Evolutionary conservation across 805 yeast species (phyloP).

Genomic region (Metschnikowia bowlesiae): DNA sequence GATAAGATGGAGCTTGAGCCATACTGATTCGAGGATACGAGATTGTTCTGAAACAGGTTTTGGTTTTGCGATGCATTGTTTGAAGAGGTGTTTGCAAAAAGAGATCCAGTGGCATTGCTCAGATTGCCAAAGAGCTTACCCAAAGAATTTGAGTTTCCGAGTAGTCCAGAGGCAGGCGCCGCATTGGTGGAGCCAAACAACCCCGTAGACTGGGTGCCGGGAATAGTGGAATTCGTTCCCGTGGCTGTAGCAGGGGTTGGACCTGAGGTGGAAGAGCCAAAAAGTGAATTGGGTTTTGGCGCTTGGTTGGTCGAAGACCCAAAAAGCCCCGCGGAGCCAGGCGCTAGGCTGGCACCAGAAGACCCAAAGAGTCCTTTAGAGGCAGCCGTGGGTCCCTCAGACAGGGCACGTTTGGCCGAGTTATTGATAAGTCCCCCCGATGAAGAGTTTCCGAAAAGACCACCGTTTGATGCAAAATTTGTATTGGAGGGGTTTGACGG

Average conservation of each 20-base stretch:
- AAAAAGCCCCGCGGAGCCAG: conserved; percentile 4
- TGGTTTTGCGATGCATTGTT: not conserved
- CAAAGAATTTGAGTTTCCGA: conserved; percentile 20
- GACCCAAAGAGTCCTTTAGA: not conserved
- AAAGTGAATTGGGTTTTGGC: conserved; percentile 18
- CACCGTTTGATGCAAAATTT: not conserved
- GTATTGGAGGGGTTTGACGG: not conserved
- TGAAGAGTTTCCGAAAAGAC: conserved; percentile 6
- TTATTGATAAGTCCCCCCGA: conserved; percentile 6
- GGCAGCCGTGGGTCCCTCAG: conserved; percentile 3
- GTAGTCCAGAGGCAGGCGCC: conserved; percentile 14
- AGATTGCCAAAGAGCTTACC: not conserved
- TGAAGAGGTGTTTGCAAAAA: not conserved
- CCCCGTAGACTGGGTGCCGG: conserved; percentile 7
- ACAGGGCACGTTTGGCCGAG: conserved; percentile 2
- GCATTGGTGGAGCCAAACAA: conserved; percentile 16
- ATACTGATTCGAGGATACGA: conserved; percentile 24
- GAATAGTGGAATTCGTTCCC: not conserved
- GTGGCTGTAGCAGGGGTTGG: not conserved
- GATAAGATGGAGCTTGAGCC: conserved; percentile 24
- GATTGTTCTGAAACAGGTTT: not conserved
- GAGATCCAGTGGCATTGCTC: not conserved
- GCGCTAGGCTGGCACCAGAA: not conserved
- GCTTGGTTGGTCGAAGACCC: not conserved
- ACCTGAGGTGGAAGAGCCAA: conserved; percentile 17